Evolutionary conservation across 1,284 basidiomycete species (phyloP), one percentile per base, ranked within the genome.

Genomic region (Ustilago hordei): DNA sequence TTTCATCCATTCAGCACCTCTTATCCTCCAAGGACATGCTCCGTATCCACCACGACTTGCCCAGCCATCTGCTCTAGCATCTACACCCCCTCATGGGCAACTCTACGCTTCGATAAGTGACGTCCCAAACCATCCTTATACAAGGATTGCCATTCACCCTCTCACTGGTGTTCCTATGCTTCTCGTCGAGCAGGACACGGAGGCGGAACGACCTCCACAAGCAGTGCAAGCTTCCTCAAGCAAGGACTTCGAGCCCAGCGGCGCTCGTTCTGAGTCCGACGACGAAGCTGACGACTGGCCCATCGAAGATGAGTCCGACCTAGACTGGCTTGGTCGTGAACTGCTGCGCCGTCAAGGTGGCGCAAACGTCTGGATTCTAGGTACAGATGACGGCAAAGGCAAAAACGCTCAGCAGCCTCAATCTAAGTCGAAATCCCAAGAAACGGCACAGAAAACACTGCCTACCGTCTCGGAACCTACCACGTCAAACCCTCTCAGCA

Each of bases 251-350:
- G 15, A 36, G 2, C 35, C 39, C 4, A 1, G n/a, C 7, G 15
- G 39, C 2, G 9, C 41, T 15, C 45, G 54, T 54, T 17, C n/a
- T 8, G 60, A 64, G 1, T 19, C 53, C 9, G 56, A 68, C 2
- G 75, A 60, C 8, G 64, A 69, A 11, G 28, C 35, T 5, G 69
- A 56, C 8, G 70, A 60, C 38, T 64, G 72, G 62, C 64, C 61
- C 5, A 55, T 64, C 9, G 43, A 75, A 7, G 80, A 81, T 39
- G 80, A 81, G 34, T 60, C 48, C 9, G 79, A 80, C 32, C 43
- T 82, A 31, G 79, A 82, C 64, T 80, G 79, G 76, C 77, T 82
- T 8, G 80, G 79, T 36, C 59, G 55, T 9, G 79, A 82, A 52
- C 47, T 82, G 28, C 57, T 79, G 48, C 61, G 55, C 15, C 65